Evolutionary conservation across 768 basidiomycete genomes (phyloP).

Genomic region (Hemileccinum rubropunctum): DNA sequence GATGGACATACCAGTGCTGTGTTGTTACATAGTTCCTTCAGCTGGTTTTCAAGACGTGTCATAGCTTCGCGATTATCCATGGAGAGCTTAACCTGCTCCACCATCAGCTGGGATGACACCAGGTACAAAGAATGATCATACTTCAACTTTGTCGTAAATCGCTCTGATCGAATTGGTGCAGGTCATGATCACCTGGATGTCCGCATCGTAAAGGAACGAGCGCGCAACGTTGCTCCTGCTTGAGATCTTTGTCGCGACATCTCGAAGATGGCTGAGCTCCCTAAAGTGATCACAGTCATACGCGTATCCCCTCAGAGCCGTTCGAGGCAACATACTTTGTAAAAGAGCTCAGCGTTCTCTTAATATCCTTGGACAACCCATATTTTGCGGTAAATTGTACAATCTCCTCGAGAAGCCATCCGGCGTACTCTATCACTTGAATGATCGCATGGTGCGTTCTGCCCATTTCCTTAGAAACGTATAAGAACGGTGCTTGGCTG

Average conservation of each 20-base stretch:
- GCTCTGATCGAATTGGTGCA: slow-evolving; percentile 8
- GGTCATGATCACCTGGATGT: slow-evolving; percentile 3
- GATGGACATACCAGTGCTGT: background rate
- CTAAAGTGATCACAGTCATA: background rate
- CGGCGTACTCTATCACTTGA: slow-evolving; percentile 10
- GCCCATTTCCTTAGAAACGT: background rate
- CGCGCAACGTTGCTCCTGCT: background rate
- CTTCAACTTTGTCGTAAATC: slow-evolving; percentile 4
- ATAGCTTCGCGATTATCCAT: slow-evolving; percentile 5
- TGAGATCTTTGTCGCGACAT: slow-evolving; percentile 2
- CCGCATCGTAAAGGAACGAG: slow-evolving; percentile 5
- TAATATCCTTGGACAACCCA: background rate
- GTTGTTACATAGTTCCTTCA: background rate
- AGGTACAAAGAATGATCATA: background rate
- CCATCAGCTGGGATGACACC: background rate
- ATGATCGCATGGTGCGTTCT: slow-evolving; percentile 11
- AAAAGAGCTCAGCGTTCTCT: background rate
- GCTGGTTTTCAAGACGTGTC: slow-evolving; percentile 5
- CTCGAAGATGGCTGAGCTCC: slow-evolving; percentile 2
- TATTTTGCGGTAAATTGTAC: background rate
- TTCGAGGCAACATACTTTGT: background rate
- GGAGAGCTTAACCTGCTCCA: slow-evolving; percentile 5
- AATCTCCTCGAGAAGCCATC: slow-evolving; percentile 10
- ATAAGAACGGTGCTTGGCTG: background rate
- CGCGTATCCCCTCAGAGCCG: too few relatives aligned